Evolutionary conservation across 2,329 filamentous ascomycete species (phyloP).

Genomic region (Penicillium rolfsii): DNA sequence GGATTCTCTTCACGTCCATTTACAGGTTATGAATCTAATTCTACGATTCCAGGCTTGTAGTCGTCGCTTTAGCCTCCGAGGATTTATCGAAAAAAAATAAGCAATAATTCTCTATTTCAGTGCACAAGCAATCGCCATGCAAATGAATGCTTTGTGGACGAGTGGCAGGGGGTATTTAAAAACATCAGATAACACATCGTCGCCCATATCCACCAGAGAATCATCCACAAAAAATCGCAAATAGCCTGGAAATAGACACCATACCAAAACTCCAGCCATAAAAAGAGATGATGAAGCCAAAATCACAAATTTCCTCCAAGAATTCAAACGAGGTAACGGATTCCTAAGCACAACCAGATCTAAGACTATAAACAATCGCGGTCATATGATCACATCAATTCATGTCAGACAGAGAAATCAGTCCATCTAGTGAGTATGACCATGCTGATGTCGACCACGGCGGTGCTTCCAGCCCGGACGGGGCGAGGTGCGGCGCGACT

Average conservation of each 20-base stretch:
- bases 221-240: constrained; percentile 1
- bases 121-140: constrained; percentile 1
- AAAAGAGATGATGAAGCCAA: constrained; percentile 6
- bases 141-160: constrained; percentile 5
- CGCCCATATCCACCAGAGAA: not conserved
- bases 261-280: constrained; percentile 5
- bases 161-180: constrained; percentile 13
- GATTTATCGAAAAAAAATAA: not conserved
- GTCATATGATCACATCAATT: not conserved
- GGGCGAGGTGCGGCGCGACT: constrained; percentile 8
- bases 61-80: not conserved
- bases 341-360: constrained; percentile 2
- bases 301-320: not conserved
- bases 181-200: not conserved
- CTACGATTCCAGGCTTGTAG: not conserved
- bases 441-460: constrained; percentile 17
- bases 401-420: not conserved
- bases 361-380: not conserved
- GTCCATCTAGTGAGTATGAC: constrained; percentile 9
- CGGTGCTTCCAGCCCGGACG: constrained; percentile 20
- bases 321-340: constrained; percentile 11
- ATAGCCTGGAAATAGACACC: not conserved
- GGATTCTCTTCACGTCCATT: not conserved
- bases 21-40: not conserved
- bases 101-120: constrained; percentile 1